These are phyloP conservation scores for Coffea humblotiana DNA, from an alignment of 305 asterid genomes.

Conservation along the genomic window DNA sequence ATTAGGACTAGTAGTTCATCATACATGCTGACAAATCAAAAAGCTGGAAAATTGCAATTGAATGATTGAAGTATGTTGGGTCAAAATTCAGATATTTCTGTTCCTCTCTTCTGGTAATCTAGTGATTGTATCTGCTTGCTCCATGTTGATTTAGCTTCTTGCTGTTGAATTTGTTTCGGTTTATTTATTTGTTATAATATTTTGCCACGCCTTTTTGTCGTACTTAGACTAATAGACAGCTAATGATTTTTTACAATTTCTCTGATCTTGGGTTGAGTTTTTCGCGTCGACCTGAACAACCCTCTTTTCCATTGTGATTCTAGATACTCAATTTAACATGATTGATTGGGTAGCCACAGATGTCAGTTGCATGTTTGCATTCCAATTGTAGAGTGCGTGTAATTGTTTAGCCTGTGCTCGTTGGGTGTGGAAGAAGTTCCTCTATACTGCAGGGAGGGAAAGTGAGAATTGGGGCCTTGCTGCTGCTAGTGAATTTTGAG, in stretches of 20 bases:
- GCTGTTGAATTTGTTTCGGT: background rate
- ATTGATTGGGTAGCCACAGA: conserved; percentile 47
- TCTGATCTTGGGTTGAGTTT: conserved; percentile 8
- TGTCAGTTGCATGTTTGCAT: conserved; percentile 93
- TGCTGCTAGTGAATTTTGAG: conserved; percentile 78
- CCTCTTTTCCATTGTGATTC: conserved; percentile 7
- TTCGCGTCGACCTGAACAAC: conserved; percentile 1
- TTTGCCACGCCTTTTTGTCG: background rate
- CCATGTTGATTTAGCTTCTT: background rate
- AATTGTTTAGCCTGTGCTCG: conserved; percentile 89
- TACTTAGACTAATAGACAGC: background rate
- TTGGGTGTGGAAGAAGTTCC: conserved; percentile 96
- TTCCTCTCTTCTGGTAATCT: conserved; percentile 9
- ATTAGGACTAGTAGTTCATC: background rate
- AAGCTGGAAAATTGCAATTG: background rate
- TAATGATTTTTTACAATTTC: background rate
- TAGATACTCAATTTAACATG: conserved; percentile 21
- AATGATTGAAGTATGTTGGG: background rate
- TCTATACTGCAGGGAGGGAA: conserved; percentile 86
- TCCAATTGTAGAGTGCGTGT: conserved; percentile 90
- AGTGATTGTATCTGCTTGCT: background rate
- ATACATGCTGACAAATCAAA: background rate
- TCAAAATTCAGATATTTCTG: background rate
- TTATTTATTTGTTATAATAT: background rate
- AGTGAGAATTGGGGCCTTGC: conserved; percentile 96